A percentile compares a stretch with the other conserved stretches of the same genome.
phyloP scores from a whole-genome alignment of 805 yeast species.

The Schizosaccharomyces japonicus region DNA sequence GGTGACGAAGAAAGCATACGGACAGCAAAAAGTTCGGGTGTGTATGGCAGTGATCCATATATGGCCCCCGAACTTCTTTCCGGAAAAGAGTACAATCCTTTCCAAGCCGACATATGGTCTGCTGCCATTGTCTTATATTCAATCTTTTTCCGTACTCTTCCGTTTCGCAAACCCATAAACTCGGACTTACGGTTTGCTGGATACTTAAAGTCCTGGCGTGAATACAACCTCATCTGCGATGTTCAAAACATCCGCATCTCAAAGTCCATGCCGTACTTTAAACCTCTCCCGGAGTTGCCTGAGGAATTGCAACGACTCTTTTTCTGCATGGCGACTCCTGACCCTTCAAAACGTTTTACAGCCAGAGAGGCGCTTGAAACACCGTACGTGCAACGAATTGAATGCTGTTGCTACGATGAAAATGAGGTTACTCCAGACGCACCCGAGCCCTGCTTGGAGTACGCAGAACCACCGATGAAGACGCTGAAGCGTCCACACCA shows the following conservation, averaged over 20 bases:
- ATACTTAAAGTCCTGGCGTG: constrained; percentile 6
- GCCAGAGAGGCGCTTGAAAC: constrained; percentile 54
- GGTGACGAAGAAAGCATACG: constrained; percentile 19
- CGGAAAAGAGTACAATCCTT: constrained; percentile 33
- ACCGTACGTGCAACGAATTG: constrained; percentile 33
- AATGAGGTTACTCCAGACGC: not conserved
- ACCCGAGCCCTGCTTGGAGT: not conserved
- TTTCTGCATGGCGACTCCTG: constrained; percentile 54
- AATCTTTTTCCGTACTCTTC: constrained; percentile 24
- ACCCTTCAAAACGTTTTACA: constrained; percentile 55
- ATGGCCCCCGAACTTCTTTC: constrained; percentile 59
- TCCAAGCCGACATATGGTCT: constrained; percentile 74
- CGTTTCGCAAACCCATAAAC: constrained; percentile 14
- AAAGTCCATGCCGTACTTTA: constrained; percentile 7
- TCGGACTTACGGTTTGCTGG: constrained; percentile 12
- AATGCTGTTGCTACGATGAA: constrained; percentile 5
- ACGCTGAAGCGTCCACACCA: not conserved
- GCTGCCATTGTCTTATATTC: constrained; percentile 87
- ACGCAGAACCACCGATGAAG: not conserved
- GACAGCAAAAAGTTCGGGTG: constrained; percentile 30
- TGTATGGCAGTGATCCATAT: constrained; percentile 72
- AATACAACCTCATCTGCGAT: constrained; percentile 1
- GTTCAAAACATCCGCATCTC: constrained; percentile 2
- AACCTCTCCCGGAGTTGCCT: constrained; percentile 9
- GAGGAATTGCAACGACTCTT: constrained; percentile 23